These are phyloP conservation scores for Encephalitozoon cuniculi DNA, from an alignment of 371 early-diverging fungal genomes.

Conservation along the genomic window DNA sequence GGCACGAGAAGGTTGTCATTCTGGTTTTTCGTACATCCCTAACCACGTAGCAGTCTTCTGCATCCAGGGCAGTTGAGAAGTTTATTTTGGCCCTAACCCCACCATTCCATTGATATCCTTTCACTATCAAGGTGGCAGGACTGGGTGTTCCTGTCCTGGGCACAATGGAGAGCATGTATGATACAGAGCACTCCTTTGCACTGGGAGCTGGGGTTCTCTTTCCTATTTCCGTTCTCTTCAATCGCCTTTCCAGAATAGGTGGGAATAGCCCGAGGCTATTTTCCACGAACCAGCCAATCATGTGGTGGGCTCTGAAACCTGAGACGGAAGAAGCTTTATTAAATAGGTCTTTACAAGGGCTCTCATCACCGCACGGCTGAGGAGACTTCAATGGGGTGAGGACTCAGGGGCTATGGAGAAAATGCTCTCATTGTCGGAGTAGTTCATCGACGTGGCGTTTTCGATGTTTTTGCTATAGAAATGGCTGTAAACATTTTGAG, in stretches of 20 bases:
- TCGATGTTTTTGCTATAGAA: conserved; percentile 54
- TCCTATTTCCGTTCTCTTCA: background rate
- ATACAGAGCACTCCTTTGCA: background rate
- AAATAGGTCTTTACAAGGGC: background rate
- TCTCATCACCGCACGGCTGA: too few relatives aligned
- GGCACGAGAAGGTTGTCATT: background rate
- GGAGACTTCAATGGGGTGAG: conserved; percentile 17
- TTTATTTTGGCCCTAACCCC: background rate
- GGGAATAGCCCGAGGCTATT: background rate
- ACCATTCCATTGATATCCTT: conserved; percentile 1
- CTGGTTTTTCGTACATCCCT: background rate
- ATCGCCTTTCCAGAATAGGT: background rate
- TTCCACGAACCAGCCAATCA: conserved; percentile 12
- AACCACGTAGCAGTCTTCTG: background rate
- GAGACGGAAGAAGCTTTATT: background rate
- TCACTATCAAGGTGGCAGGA: background rate
- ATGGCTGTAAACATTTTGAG: conserved; percentile 60
- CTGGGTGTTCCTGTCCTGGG: background rate
- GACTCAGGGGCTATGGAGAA: conserved; percentile 54
- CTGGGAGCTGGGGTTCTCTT: background rate
- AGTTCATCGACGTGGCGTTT: background rate
- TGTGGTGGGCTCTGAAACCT: background rate
- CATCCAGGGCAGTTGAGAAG: background rate
- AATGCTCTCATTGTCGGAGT: conserved; percentile 21
- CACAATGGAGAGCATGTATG: background rate